Base-by-base conservation (phyloP, 768 basidiomycete genomes). In the Leccinum subgranulosum region DNA sequence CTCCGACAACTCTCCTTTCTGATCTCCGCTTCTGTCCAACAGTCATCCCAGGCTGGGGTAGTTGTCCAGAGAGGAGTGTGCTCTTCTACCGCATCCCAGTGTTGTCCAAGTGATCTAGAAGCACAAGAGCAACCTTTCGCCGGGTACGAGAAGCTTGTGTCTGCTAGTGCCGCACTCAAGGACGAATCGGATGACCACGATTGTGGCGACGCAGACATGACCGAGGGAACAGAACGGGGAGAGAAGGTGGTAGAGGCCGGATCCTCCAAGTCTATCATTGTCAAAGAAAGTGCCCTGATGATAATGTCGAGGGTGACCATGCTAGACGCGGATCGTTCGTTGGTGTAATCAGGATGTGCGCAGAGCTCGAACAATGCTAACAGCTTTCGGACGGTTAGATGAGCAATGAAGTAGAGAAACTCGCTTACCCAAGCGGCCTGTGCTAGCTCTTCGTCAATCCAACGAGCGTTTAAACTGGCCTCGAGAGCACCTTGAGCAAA, bases 391-490 rank as follows among this genome's bases (percentile, higher is more conserved):
- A 34, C 2, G 56, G 31, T 62, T 52, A 62, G 59, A 58, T 50
- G 23, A 59, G 51, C 8, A 54, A 41, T 23, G 8, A 59, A 54
- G 25, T 9, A 53, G 51, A 21, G 39, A 34, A 31, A 49, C 2
- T 1, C n/a, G 61, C 81, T 62, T 68, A 89, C 88, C 86, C 86
- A 91, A 55, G 87, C 85, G 36, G 88, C 86, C 71, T 91, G 86
- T 12, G 84, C 87, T 7, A 90, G 78, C 31, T 81, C 83, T 64
- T 87, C 84, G 61, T 91, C 87, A 14, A 91, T 78, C 84, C 86
- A 87, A 17, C 83, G 81, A 46, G 85, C 81, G 65, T 81, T 85
- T 57, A 87, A 71, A 65, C 88, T 90, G 23, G 85, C 84, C 59
- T 91, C 87, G 60, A 91, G 72, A 11, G 85, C 82, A 50, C 79